Conservation (phyloP, 192 early-diverging fungal genomes). For the Linnemannia hyalina region DNA sequence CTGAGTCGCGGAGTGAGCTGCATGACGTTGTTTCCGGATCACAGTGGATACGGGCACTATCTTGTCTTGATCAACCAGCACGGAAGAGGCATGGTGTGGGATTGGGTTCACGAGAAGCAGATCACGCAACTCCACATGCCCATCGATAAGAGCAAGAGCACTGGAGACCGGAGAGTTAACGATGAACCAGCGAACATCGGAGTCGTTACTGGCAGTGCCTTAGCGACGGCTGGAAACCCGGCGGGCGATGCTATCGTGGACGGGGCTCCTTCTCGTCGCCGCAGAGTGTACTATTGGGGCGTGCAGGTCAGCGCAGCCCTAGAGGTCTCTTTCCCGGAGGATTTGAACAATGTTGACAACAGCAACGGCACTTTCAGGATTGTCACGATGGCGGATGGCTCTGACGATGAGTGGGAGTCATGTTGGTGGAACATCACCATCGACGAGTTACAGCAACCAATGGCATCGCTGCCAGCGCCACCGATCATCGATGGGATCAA, state of each 20-base stretch:
- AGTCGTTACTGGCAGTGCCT: neutral
- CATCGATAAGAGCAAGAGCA: neutral
- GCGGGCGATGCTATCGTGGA: neutral
- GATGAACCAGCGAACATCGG: neutral
- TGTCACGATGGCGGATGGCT: constrained; percentile 41
- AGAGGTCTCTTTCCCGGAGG: constrained; percentile 11
- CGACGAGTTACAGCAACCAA: neutral
- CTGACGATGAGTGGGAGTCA: constrained; percentile 22
- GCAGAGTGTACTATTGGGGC: constrained; percentile 37
- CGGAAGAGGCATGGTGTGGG: constrained; percentile 35
- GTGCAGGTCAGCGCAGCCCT: constrained; percentile 41
- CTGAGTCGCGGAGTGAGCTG: constrained; percentile 31
- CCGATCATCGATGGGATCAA: constrained; percentile 7
- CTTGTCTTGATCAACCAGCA: constrained; percentile 31
- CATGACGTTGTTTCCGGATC: constrained; percentile 25
- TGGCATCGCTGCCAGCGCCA: constrained; percentile 11
- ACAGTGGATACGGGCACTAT: constrained; percentile 23
- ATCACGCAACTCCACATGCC: constrained; percentile 21
- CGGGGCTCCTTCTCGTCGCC: neutral
- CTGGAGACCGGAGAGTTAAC: neutral
- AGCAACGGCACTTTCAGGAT: constrained; percentile 26
- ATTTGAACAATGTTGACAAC: neutral
- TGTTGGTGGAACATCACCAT: constrained; percentile 44
- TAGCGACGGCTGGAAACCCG: neutral
- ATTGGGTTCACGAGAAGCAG: constrained; percentile 40